Evolutionary conservation across 257 asterid species (phyloP).

Genomic region (Buddleja alternifolia): DNA sequence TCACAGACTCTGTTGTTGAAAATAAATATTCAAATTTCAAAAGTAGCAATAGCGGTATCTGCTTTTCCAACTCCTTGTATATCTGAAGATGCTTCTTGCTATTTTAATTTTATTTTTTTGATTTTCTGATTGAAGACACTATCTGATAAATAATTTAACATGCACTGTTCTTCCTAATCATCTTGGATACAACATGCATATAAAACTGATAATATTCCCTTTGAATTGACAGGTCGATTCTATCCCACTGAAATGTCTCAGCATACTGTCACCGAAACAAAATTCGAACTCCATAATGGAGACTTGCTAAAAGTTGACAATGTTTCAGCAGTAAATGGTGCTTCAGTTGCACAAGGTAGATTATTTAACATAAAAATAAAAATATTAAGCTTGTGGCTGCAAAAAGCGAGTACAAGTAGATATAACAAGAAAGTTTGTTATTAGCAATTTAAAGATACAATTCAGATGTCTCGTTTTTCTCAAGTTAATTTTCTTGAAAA

Average conservation of each 20-base stretch:
- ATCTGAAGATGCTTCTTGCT: not conserved
- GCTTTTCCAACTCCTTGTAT: not conserved
- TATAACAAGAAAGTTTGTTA: not conserved
- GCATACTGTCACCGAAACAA: constrained; percentile 39
- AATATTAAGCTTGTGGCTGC: constrained; percentile 26
- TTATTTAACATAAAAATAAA: constrained; percentile 9
- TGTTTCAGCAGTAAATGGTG: constrained; percentile 33
- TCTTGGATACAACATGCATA: not conserved
- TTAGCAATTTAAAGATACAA: not conserved
- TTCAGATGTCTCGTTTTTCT: not conserved
- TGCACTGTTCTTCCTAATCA: not conserved
- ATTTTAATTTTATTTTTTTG: not conserved
- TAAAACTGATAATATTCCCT: not conserved
- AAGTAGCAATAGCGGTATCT: constrained; percentile 35
- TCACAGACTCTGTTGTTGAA: constrained; percentile 38
- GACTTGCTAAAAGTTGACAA: constrained; percentile 38
- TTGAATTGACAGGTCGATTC: constrained; percentile 44
- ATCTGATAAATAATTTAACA: too few species aligned
- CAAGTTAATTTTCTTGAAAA: constrained; percentile 17
- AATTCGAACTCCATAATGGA: constrained; percentile 42
- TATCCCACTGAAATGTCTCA: constrained; percentile 40
- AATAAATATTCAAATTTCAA: constrained; percentile 34
- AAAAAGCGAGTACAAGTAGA: constrained; percentile 27
- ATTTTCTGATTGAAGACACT: too few species aligned
- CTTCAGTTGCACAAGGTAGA: constrained; percentile 41